phyloP scores from a whole-genome alignment of 169 alveolate species.

The Babesia caballi region DNA sequence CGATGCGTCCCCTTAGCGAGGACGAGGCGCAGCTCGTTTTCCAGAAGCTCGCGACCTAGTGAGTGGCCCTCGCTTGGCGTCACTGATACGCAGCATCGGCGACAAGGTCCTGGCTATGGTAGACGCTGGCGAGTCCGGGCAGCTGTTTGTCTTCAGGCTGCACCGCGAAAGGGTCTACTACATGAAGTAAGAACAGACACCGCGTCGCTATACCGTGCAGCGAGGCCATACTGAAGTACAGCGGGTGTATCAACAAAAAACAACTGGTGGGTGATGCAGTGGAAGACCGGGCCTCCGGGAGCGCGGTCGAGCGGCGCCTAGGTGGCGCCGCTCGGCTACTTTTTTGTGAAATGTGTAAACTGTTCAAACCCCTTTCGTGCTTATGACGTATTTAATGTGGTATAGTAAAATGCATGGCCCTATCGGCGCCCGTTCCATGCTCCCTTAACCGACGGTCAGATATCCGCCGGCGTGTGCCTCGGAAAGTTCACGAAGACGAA shows the following conservation, averaged over 20 bases:
- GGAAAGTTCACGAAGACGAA: slow-evolving; percentile 66
- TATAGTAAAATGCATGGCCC: no score
- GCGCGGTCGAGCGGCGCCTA: no score
- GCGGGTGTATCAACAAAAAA: slow-evolving; percentile 47
- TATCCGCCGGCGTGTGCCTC: slow-evolving; percentile 67
- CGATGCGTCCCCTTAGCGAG: slow-evolving; percentile 68
- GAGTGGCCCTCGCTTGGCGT: neutral
- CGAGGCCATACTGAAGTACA: slow-evolving; percentile 49
- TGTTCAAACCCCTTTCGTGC: no score
- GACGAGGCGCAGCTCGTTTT: slow-evolving; percentile 65
- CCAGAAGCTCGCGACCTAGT: slow-evolving; percentile 63
- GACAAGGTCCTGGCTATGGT: slow-evolving; percentile 56
- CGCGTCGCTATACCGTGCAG: neutral
- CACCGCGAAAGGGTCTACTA: slow-evolving; percentile 67
- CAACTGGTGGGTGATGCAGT: slow-evolving; percentile 36
- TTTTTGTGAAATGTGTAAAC: no score
- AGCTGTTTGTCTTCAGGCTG: slow-evolving; percentile 46
- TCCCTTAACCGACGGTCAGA: no score
- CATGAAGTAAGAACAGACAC: slow-evolving; percentile 31
- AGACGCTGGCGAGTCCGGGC: slow-evolving; percentile 39
- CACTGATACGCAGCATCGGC: slow-evolving; percentile 49
- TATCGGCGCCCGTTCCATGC: no score
- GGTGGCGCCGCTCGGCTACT: neutral
- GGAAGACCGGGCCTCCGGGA: neutral
- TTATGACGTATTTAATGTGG: no score